phyloP scores from a whole-genome alignment of 2,329 filamentous ascomycete species.

The Colletotrichum musicola region DNA sequence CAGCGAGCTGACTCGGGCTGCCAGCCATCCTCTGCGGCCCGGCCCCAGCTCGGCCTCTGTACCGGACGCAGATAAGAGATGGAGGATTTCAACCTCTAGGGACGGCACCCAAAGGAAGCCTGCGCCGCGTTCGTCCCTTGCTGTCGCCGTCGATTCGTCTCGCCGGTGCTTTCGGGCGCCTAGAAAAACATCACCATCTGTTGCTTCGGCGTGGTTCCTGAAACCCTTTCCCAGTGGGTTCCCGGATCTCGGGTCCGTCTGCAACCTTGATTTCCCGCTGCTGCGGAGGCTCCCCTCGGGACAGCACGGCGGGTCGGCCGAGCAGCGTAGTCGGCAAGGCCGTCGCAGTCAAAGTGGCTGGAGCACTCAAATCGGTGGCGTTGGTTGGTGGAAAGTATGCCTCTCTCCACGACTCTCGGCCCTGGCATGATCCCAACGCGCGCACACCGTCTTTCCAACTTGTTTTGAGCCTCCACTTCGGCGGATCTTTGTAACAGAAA shows the following conservation, averaged over 20 bases:
- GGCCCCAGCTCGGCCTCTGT: slow-evolving; percentile 17
- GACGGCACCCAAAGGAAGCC: not conserved
- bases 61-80: slow-evolving; percentile 13
- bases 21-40: slow-evolving; percentile 12
- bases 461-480: slow-evolving; percentile 24
- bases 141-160: not conserved
- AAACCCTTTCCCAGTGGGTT: not conserved
- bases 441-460: slow-evolving; percentile 25
- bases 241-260: slow-evolving; percentile 25
- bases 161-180: not conserved
- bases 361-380: slow-evolving; percentile 3
- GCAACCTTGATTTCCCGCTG: not conserved
- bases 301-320: slow-evolving; percentile 10
- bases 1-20: slow-evolving; percentile 21
- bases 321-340: slow-evolving; percentile 20
- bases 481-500: slow-evolving; percentile 11
- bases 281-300: slow-evolving; percentile 8
- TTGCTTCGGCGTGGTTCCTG: not conserved
- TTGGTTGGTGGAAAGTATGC: slow-evolving; percentile 22
- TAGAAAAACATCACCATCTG: not conserved
- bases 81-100: slow-evolving; percentile 16
- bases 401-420: slow-evolving; percentile 9
- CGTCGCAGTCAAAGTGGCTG: slow-evolving; percentile 23
- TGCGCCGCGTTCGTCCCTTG: slow-evolving; percentile 2
- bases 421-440: not conserved